Percentiles rank a stretch among this genome's conserved stretches.
phyloP scores from a whole-genome alignment of 495 filamentous ascomycete genomes.

The Pyronema omphalodes region DNA sequence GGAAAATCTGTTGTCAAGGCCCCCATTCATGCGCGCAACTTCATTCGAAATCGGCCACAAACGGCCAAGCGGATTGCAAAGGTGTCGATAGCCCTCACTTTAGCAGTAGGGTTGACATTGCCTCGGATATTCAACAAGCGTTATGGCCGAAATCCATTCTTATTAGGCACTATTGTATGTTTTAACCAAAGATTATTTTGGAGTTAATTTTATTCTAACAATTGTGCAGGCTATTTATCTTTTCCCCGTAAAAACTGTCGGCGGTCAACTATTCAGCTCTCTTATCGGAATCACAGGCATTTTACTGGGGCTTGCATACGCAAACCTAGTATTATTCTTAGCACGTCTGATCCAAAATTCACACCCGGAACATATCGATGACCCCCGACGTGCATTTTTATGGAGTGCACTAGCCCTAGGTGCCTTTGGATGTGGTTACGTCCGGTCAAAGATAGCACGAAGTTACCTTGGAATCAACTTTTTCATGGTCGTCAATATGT shows the following conservation, averaged over 20 bases:
- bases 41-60: slow-evolving; percentile 7
- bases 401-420: slow-evolving; percentile 13
- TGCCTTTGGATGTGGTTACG: slow-evolving; percentile 16
- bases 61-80: slow-evolving; percentile 17
- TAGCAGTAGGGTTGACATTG: slow-evolving; percentile 15
- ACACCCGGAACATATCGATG: slow-evolving; percentile 2
- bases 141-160: slow-evolving; percentile 18
- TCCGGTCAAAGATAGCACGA: slow-evolving; percentile 20
- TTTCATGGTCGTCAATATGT: slow-evolving; percentile 24
- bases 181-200: neutral
- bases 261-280: slow-evolving; percentile 19
- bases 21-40: neutral
- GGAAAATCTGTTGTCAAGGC: neutral
- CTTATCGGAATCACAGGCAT: slow-evolving; percentile 13
- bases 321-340: slow-evolving; percentile 17
- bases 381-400: slow-evolving; percentile 13
- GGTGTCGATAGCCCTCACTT: slow-evolving; percentile 14
- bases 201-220: neutral
- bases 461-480: slow-evolving; percentile 16
- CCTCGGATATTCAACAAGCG: slow-evolving; percentile 13
- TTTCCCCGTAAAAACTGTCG: slow-evolving; percentile 19
- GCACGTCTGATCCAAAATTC: slow-evolving; percentile 11
- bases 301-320: slow-evolving; percentile 14
- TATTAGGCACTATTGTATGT: slow-evolving; percentile 22
- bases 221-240: slow-evolving; percentile 21